A percentile compares a stretch with the other conserved stretches of the same genome.
Evolutionary conservation across 306 rosid genomes (phyloP).

Genomic region (Cicer arietinum): DNA sequence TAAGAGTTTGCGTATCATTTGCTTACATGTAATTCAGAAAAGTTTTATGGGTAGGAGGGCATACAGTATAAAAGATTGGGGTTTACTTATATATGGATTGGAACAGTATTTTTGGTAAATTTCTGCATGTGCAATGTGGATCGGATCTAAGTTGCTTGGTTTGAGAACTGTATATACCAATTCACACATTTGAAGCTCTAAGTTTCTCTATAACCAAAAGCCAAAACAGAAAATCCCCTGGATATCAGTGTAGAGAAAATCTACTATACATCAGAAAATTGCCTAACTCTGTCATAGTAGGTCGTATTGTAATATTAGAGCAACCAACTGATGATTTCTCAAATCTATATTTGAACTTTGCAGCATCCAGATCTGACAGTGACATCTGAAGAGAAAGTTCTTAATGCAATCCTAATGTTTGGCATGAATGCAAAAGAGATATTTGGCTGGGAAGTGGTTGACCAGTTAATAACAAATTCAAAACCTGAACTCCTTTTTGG

Average conservation of each 20-base stretch:
- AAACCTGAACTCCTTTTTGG: conserved; percentile 73
- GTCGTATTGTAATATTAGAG: conserved; percentile 11
- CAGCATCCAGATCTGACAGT: conserved; percentile 97
- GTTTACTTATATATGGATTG: conserved; percentile 18
- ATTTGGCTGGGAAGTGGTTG: conserved; percentile 79
- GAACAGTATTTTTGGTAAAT: conserved; percentile 25
- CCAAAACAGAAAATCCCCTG: conserved; percentile 21
- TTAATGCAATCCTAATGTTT: conserved; percentile 84
- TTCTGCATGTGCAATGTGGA: conserved; percentile 30
- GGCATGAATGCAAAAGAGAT: conserved; percentile 70
- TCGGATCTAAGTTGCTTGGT: conserved; percentile 27
- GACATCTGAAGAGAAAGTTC: conserved; percentile 93
- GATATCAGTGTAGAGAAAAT: conserved; percentile 19
- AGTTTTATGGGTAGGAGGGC: conserved; percentile 6
- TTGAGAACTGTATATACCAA: conserved; percentile 25
- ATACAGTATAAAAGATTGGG: conserved; percentile 13
- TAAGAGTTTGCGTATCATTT: background rate
- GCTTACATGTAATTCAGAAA: conserved; percentile 21
- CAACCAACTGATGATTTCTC: conserved; percentile 34
- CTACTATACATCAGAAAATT: conserved; percentile 28
- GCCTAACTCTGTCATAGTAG: conserved; percentile 21
- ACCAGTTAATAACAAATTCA: conserved; percentile 66
- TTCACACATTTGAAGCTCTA: conserved; percentile 35
- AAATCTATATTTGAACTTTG: conserved; percentile 48
- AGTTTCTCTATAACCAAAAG: conserved; percentile 11